Conservation (phyloP, 371 early-diverging fungal genomes). For the Mortierella sp. region DNA sequence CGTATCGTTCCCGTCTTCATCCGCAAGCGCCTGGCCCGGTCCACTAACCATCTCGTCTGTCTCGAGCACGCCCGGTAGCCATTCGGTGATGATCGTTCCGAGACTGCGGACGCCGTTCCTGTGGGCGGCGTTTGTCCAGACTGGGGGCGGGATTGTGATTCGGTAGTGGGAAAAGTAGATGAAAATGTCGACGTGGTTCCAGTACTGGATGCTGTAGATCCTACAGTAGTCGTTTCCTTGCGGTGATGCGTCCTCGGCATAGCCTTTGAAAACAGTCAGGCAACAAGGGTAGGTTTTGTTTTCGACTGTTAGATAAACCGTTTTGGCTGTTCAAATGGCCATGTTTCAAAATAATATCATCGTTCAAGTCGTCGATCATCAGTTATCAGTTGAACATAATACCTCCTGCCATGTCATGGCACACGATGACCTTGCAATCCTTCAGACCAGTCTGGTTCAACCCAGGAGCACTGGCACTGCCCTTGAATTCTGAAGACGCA, state of each 20-base stretch:
- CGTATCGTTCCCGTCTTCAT: slow-evolving; percentile 30
- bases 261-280: slow-evolving; percentile 58
- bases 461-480: neutral
- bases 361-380: too few species aligned
- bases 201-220: slow-evolving; percentile 65
- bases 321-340: too few species aligned
- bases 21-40: slow-evolving; percentile 20
- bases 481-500: neutral
- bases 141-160: slow-evolving; percentile 71
- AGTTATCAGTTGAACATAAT: too few species aligned
- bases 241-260: slow-evolving; percentile 63
- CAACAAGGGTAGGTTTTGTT: too few species aligned
- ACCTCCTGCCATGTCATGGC: slow-evolving; percentile 77
- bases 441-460: neutral
- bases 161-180: slow-evolving; percentile 75
- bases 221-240: slow-evolving; percentile 65
- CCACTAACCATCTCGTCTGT: slow-evolving; percentile 63
- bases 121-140: slow-evolving; percentile 76
- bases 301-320: too few species aligned
- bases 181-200: slow-evolving; percentile 73
- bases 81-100: slow-evolving; percentile 69
- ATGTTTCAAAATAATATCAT: neutral
- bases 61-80: slow-evolving; percentile 58
- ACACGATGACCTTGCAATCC: slow-evolving; percentile 59
- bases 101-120: slow-evolving; percentile 68